Conservation (phyloP, 1,284 basidiomycete genomes). For the Tremellales sp. region DNA sequence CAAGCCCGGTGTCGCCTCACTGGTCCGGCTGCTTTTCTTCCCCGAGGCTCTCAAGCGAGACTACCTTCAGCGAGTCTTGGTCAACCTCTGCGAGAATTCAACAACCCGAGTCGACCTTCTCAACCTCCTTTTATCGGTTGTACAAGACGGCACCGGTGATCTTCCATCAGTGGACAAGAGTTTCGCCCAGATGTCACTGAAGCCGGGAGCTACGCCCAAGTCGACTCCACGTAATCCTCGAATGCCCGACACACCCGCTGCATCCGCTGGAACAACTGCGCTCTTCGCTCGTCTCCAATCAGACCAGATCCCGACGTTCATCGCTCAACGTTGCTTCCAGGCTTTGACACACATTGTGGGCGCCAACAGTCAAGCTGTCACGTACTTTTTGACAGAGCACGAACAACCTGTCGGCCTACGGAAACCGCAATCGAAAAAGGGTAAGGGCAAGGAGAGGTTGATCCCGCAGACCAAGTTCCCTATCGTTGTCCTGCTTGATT, state of each 20-base stretch:
- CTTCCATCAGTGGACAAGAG: slow-evolving; percentile 87
- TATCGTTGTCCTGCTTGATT: slow-evolving; percentile 75
- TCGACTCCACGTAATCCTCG: slow-evolving; percentile 60
- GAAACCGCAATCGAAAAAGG: slow-evolving; percentile 68
- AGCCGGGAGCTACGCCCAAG: slow-evolving; percentile 61
- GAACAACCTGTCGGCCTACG: slow-evolving; percentile 73
- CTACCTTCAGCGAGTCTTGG: slow-evolving; percentile 81
- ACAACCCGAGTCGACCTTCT: slow-evolving; percentile 89
- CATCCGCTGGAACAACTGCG: slow-evolving; percentile 33
- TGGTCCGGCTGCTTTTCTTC: slow-evolving; percentile 93
- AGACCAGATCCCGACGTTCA: slow-evolving; percentile 82
- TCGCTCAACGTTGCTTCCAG: slow-evolving; percentile 88
- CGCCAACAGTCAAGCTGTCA: slow-evolving; percentile 72
- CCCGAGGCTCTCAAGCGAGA: slow-evolving; percentile 85
- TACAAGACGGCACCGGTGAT: slow-evolving; percentile 93
- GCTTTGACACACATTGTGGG: slow-evolving; percentile 79
- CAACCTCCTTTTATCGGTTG: slow-evolving; percentile 82
- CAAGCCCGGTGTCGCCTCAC: slow-evolving; percentile 79
- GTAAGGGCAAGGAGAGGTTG: slow-evolving; percentile 72
- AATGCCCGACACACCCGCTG: slow-evolving; percentile 48
- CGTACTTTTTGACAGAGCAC: slow-evolving; percentile 93
- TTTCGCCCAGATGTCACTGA: slow-evolving; percentile 85
- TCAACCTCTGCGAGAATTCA: slow-evolving; percentile 92
- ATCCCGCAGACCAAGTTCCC: slow-evolving; percentile 78
- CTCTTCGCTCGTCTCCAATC: slow-evolving; percentile 64